Conservation (phyloP, 495 filamentous ascomycete species). For the Podospora australis region DNA sequence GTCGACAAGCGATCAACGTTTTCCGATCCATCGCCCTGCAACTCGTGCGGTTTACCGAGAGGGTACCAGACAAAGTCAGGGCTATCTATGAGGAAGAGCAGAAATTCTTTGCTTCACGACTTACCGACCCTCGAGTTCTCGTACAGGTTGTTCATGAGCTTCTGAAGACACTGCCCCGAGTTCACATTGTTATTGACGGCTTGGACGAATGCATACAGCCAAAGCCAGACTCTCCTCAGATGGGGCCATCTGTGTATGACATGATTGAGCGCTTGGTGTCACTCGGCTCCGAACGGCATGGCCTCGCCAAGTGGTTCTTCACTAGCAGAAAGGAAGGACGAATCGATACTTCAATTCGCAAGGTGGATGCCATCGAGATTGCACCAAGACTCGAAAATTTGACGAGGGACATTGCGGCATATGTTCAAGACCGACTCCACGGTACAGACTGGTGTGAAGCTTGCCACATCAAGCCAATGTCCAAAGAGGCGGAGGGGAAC, state of each 20-base stretch:
- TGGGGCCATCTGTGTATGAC: not conserved
- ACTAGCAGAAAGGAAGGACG: slow-evolving; percentile 23
- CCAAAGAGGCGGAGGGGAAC: slow-evolving; percentile 27
- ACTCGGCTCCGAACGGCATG: slow-evolving; percentile 12
- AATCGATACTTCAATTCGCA: slow-evolving; percentile 14
- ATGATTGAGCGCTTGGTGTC: slow-evolving; percentile 10
- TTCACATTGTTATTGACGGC: slow-evolving; percentile 31
- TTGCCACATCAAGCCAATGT: slow-evolving; percentile 2
- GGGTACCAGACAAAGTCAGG: slow-evolving; percentile 3
- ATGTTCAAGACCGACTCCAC: slow-evolving; percentile 13
- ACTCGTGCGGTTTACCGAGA: not conserved
- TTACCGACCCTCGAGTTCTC: not conserved
- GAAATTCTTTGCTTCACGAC: not conserved
- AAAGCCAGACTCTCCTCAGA: not conserved
- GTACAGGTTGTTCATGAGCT: slow-evolving; percentile 16
- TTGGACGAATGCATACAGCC: slow-evolving; percentile 27
- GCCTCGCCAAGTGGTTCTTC: slow-evolving; percentile 31
- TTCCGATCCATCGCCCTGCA: slow-evolving; percentile 26
- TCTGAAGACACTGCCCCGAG: slow-evolving; percentile 16
- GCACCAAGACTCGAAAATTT: not conserved
- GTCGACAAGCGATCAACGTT: slow-evolving; percentile 16
- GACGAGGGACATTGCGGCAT: slow-evolving; percentile 12
- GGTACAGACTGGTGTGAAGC: not conserved
- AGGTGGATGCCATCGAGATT: slow-evolving; percentile 8
- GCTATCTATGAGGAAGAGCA: not conserved